Conservation (phyloP, 805 yeast species). For the Saccharomycopsis sp. region DNA sequence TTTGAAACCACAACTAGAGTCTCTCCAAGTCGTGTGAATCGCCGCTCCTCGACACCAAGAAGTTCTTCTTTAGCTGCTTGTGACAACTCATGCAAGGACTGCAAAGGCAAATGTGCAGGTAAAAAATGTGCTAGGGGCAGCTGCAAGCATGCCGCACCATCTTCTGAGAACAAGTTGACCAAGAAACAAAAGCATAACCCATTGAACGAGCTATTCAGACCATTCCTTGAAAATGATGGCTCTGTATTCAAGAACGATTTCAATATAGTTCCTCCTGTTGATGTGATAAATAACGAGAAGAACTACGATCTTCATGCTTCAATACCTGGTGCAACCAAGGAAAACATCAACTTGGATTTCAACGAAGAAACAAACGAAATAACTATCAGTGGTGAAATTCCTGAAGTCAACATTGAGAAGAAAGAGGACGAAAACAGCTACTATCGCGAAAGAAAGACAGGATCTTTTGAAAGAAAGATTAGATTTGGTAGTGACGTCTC, state of each 20-base stretch:
- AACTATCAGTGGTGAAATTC: slow-evolving; percentile 38
- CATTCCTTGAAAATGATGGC: not conserved
- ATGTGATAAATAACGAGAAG: slow-evolving; percentile 38
- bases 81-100: not conserved
- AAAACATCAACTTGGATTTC: slow-evolving; percentile 39
- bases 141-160: not conserved
- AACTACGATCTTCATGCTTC: slow-evolving; percentile 37
- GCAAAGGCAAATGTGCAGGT: not conserved
- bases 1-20: not conserved
- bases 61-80: not conserved
- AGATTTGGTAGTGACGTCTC: slow-evolving; percentile 33
- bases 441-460: slow-evolving; percentile 31
- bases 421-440: slow-evolving; percentile 25
- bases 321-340: slow-evolving; percentile 42
- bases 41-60: not conserved
- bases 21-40: not conserved
- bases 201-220: not conserved
- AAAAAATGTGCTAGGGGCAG: not conserved
- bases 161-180: not conserved
- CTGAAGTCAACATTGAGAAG: slow-evolving; percentile 19
- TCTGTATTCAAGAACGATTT: not conserved
- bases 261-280: slow-evolving; percentile 37
- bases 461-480: slow-evolving; percentile 38
- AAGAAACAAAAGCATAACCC: not conserved
- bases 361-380: slow-evolving; percentile 39